Conservation (phyloP, 164 flowering plant species). For the Magnolia kwangsiensis region DNA sequence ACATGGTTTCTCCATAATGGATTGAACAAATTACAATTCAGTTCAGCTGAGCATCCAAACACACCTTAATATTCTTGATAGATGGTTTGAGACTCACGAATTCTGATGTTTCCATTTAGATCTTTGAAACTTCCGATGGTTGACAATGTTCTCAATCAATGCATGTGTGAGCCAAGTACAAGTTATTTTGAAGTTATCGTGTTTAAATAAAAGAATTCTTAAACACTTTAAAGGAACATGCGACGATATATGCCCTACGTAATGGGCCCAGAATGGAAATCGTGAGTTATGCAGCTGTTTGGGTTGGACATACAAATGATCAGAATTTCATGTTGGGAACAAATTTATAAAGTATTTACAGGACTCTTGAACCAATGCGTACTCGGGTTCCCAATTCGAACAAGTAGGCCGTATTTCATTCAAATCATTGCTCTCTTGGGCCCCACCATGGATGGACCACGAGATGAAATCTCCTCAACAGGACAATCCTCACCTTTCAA, state of each 20-base stretch:
- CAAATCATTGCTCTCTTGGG: neutral
- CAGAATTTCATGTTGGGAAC: neutral
- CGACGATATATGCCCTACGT: neutral
- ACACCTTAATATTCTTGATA: too few relatives aligned
- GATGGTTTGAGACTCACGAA: too few relatives aligned
- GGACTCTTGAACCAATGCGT: neutral
- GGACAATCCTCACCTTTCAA: neutral
- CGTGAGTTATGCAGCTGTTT: neutral
- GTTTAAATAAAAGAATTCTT: neutral
- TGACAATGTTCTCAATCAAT: too few relatives aligned
- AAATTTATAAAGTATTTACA: neutral
- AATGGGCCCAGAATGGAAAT: neutral
- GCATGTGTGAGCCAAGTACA: neutral
- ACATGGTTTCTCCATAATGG: too few relatives aligned
- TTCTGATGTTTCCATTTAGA: too few relatives aligned
- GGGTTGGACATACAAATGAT: neutral
- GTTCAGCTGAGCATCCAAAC: too few relatives aligned
- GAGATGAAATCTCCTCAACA: neutral
- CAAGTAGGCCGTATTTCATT: neutral
- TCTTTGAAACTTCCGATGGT: too few relatives aligned
- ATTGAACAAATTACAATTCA: too few relatives aligned
- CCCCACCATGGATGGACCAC: neutral
- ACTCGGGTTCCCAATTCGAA: neutral
- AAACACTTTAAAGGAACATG: neutral
- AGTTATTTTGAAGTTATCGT: neutral